Base-by-base conservation (phyloP, 2,329 filamentous ascomycete species). In the Nakataea oryzae region DNA sequence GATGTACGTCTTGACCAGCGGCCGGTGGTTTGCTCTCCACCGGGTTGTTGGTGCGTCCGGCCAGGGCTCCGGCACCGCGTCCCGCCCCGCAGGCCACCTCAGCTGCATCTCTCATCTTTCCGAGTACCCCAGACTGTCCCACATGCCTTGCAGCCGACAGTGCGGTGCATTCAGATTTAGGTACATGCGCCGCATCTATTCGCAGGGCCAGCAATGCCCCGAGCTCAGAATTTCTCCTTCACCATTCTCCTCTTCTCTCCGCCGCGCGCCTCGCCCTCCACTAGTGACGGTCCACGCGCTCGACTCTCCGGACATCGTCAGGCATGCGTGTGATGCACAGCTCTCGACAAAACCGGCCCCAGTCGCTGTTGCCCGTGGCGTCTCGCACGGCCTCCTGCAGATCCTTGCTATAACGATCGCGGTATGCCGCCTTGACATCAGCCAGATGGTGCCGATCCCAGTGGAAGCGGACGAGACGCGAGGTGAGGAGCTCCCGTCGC, bases 381-480 rank as follows among this genome's bases (percentile, higher is more conserved):
- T 92, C 89, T 58, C 84, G 83, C 50, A 99, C 86, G 56, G 90
- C 90, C 57, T 91, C 86, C 70, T 91, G 86, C 65, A 97, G 81
- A 57, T 88, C 84, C 60, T 82, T 78, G 6, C 83, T 81, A 74
- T 97, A 97, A 64, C 92, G 86, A 65, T 88, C 85, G 62, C 84
- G 81, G 74, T 92, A 99, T 65, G 92, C 90, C 34, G 77, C 76
- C 80, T 96, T 96, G 61, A 97, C 85, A 26, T 83, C 82, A 63
- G 86, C 84, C 76, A 97, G 81, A 74, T 97, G 93, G 65, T 83
- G 76, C 5, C 88, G 84, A 70, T 97, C 93, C 95, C 95, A 97
- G 75, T 97, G 95, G 73, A 93, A 86, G 34, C 95, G 83, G 56
- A 97, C 90, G 1, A 97, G 81, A 1, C 95, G 83, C 3, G 89